Base-by-base conservation (phyloP, 306 rosid species). In the Lablab purpureus region DNA sequence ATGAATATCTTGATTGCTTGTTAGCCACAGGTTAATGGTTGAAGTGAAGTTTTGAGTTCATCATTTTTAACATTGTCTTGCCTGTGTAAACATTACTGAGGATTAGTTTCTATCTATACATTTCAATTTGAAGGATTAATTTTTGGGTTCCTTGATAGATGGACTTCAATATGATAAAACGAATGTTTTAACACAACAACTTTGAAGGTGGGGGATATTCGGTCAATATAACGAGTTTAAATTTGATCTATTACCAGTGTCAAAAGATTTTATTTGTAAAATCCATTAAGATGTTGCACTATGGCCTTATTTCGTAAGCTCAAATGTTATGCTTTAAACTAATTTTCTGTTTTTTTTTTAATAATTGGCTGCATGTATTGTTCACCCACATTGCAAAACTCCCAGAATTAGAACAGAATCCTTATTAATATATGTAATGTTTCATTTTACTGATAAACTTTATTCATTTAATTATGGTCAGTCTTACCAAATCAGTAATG, bases 321-420 rank as follows among this genome's bases (percentile, higher is more conserved):
- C 14, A 4, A 4, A 25, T 7, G 65, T 14, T 46, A 45, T 10
- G 30, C 41, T 25, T 55, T 43, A 5, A 59, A 40, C 18, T 17
- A 6, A 40, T 73, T 55, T 22, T 73, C 22, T 73, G 36, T 40
- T 50, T 73, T 23, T n/a, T n/a, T n/a, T n/a, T n/a, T n/a, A 55
- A 15, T 56, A 37, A 54, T 25, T 40, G 54, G 68, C 25, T 49
- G 18, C 19, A 58, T 41, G n/a, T n/a, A 56, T 30, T 40, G 68
- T 22, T 74, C 37, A 55, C n/a, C 8, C 4, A 43, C 60, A 74
- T 59, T 59, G 30, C 14, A 41, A 59, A 25, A 58, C 70, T 58
- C 43, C 40, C 6, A 58, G 9, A 37, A 10, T n/a, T 55, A 19
- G 21, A 54, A 19, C 36, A 0, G 40, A 43, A 18, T 45, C 10